A percentile compares a stretch with the other conserved stretches of the same genome.
Conservation (phyloP, 2,329 filamentous ascomycete species). For the Aspergillus ruber region DNA sequence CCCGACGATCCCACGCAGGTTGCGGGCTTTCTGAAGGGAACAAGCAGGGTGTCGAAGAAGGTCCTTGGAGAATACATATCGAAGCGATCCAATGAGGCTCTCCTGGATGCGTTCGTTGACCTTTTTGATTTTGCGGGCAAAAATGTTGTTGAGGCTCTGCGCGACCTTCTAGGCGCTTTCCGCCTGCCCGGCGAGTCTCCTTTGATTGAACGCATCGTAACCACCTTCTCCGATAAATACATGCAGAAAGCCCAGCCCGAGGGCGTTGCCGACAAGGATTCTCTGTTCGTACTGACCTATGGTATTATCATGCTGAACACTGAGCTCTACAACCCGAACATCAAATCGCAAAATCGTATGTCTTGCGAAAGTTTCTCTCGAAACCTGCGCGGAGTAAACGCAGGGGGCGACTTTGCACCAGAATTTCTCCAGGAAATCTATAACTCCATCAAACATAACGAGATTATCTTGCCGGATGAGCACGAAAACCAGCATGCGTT, state of each 20-base stretch:
- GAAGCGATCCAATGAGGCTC: conserved; percentile 79
- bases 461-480: conserved; percentile 95
- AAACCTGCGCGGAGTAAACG: conserved; percentile 88
- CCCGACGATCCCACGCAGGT: conserved; percentile 67
- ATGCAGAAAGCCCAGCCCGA: conserved; percentile 62
- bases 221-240: conserved; percentile 80
- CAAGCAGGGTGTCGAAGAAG: conserved; percentile 81
- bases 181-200: conserved; percentile 87
- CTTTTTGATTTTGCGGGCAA: conserved; percentile 84
- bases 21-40: conserved; percentile 81
- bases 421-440: conserved; percentile 83
- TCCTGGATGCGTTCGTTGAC: conserved; percentile 76
- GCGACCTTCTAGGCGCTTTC: conserved; percentile 83
- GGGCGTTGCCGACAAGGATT: conserved; percentile 76
- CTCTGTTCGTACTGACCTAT: conserved; percentile 85
- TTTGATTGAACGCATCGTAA: conserved; percentile 88
- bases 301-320: conserved; percentile 98
- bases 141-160: conserved; percentile 81
- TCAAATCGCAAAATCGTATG: conserved; percentile 74
- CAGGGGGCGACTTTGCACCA: conserved; percentile 71
- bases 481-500: conserved; percentile 96
- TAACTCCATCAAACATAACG: conserved; percentile 82
- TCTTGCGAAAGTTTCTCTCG: conserved; percentile 71
- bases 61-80: conserved; percentile 87
- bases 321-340: conserved; percentile 90